phyloP scores from a whole-genome alignment of 1,284 basidiomycete species.

The Cryptococcus sp. region DNA sequence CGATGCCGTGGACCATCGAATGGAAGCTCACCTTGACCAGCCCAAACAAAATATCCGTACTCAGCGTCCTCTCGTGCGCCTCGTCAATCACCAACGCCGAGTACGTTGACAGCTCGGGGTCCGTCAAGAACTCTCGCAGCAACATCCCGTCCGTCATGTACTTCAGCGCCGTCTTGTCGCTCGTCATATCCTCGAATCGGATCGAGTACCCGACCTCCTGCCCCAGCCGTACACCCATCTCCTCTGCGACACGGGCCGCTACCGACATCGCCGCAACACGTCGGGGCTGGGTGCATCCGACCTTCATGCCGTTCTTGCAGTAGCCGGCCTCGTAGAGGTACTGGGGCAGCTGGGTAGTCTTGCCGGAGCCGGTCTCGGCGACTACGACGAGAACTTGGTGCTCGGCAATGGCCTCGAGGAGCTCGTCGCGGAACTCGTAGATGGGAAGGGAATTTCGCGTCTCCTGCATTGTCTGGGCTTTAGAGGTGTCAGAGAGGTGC shows the following conservation, averaged over 20 bases:
- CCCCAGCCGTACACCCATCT: slow-evolving; percentile 94
- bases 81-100: slow-evolving; percentile 93
- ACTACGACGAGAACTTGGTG: slow-evolving; percentile 91
- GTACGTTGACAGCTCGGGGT: slow-evolving; percentile 89
- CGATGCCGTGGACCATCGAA: not conserved
- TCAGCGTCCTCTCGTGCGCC: slow-evolving; percentile 91
- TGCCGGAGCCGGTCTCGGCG: slow-evolving; percentile 92
- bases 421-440: slow-evolving; percentile 76
- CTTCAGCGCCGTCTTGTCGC: slow-evolving; percentile 94
- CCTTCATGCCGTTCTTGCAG: slow-evolving; percentile 78
- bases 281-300: slow-evolving; percentile 97
- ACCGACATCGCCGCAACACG: slow-evolving; percentile 99
- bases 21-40: slow-evolving; percentile 78
- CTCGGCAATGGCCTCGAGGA: slow-evolving; percentile 82
- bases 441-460: slow-evolving; percentile 89
- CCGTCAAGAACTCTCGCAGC: slow-evolving; percentile 91
- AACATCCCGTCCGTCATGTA: slow-evolving; percentile 99
- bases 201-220: slow-evolving; percentile 98
- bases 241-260: slow-evolving; percentile 96
- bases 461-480: slow-evolving; percentile 82
- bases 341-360: slow-evolving; percentile 97
- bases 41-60: slow-evolving; percentile 94
- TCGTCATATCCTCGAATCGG: slow-evolving; percentile 98
- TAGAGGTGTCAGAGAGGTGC: not conserved
- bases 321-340: slow-evolving; percentile 98